A percentile compares a stretch with the other conserved stretches of the same genome.
Conservation (phyloP, 1,284 basidiomycete species). For the Rugiboletus extremiorientalis region DNA sequence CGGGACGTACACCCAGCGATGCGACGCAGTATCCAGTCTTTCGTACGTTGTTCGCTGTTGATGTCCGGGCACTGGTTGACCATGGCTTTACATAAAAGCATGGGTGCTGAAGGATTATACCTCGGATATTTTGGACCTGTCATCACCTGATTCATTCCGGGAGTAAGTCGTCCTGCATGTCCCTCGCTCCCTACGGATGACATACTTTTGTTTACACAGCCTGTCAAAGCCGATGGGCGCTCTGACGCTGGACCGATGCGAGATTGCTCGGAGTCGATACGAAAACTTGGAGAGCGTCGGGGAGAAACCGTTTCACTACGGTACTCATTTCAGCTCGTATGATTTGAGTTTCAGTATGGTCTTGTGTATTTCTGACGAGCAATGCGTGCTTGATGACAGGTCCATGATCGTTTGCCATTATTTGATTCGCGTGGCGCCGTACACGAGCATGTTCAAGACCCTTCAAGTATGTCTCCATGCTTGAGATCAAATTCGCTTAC, state of each 20-base stretch:
- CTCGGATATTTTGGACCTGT: conserved; percentile 73
- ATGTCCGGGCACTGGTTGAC: not conserved
- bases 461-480: conserved; percentile 51
- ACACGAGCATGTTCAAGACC: conserved; percentile 91
- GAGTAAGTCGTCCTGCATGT: conserved; percentile 52
- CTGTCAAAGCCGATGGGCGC: conserved; percentile 92
- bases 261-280: conserved; percentile 77
- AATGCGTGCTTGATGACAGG: conserved; percentile 11
- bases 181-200: conserved; percentile 10
- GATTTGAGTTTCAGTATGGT: not conserved
- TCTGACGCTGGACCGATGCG: conserved; percentile 69
- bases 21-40: conserved; percentile 96
- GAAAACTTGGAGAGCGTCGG: conserved; percentile 76
- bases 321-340: conserved; percentile 89
- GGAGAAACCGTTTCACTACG: conserved; percentile 90
- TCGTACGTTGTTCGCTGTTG: conserved; percentile 51
- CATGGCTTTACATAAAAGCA: conserved; percentile 46
- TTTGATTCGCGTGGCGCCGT: conserved; percentile 87
- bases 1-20: conserved; percentile 90
- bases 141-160: conserved; percentile 65
- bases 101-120: conserved; percentile 90
- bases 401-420: conserved; percentile 98
- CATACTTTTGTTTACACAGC: conserved; percentile 35
- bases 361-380: not conserved
- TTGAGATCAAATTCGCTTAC: not conserved